Evolutionary conservation across 257 asterid species (phyloP).

Genomic region (Cruciata laevipes): DNA sequence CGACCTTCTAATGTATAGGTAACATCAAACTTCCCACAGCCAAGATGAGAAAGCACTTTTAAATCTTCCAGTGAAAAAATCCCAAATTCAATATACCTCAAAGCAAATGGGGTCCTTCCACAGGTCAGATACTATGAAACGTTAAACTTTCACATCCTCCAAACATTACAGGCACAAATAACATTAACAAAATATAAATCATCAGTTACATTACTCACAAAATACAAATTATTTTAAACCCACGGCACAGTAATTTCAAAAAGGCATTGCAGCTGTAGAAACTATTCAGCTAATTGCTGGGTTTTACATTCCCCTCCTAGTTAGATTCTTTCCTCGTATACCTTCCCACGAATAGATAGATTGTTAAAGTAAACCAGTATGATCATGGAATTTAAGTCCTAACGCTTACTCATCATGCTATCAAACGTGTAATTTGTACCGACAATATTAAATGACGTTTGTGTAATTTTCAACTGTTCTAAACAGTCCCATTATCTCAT

Average conservation of each 20-base stretch:
- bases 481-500: not conserved
- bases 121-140: not conserved
- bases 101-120: not conserved
- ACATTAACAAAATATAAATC: too few relatives aligned
- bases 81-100: not conserved
- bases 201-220: not conserved
- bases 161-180: too few relatives aligned
- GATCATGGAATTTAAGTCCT: not conserved
- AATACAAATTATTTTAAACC: not conserved
- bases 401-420: not conserved
- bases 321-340: too few relatives aligned
- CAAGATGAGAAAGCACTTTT: not conserved
- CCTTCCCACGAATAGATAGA: too few relatives aligned
- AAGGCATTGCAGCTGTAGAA: not conserved
- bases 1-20: not conserved
- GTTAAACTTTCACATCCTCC: not conserved
- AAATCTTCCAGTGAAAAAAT: not conserved
- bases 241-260: too few relatives aligned
- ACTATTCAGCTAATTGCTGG: not conserved
- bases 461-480: not conserved
- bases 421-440: not conserved
- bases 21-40: not conserved
- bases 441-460: not conserved
- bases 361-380: not conserved
- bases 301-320: too few relatives aligned